Conservation (phyloP, 2,329 filamentous ascomycete species). For the Hansfordia pulvinata region DNA sequence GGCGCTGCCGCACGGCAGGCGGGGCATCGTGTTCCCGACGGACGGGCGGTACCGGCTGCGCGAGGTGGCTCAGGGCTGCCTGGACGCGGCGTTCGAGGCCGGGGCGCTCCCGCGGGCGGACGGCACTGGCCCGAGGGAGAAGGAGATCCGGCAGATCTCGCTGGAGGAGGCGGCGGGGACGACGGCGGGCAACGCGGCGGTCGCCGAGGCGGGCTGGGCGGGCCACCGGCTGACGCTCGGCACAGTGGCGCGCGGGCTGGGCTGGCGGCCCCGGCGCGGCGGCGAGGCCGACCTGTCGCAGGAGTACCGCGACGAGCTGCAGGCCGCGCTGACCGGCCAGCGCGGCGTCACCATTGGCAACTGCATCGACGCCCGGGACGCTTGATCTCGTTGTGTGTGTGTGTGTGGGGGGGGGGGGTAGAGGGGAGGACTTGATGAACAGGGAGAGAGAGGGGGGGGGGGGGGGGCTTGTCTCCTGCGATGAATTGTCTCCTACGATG, state of each 20-base stretch:
- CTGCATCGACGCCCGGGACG: constrained; percentile 2
- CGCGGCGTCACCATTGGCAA: constrained; percentile 1
- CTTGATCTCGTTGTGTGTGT: no score
- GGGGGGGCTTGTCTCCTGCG: background rate
- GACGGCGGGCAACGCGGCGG: constrained; percentile 3
- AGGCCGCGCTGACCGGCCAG: background rate
- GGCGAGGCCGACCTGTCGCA: constrained; percentile 1
- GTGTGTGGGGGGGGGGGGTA: no score
- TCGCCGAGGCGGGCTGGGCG: constrained; percentile 5
- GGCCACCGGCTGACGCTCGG: constrained; percentile 1
- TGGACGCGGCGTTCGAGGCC: constrained; percentile 6
- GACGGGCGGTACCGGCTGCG: constrained; percentile 2
- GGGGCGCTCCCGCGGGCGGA: constrained; percentile 4
- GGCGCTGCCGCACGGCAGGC: no score
- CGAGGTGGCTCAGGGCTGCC: constrained; percentile 3
- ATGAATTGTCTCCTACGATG: background rate
- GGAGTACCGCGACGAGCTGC: constrained; percentile 1
- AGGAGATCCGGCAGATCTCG: constrained; percentile 3
- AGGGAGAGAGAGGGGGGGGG: background rate
- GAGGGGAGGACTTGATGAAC: background rate
- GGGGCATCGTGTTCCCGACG: no score
- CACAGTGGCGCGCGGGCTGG: background rate
- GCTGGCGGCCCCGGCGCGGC: constrained; percentile 1
- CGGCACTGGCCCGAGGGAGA: constrained; percentile 1
- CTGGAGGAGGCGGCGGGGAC: constrained; percentile 5